Evolutionary conservation across 2,329 filamentous ascomycete species (phyloP), one percentile per base, ranked within the genome.

Genomic region (Tolypocladium endophyticum): DNA sequence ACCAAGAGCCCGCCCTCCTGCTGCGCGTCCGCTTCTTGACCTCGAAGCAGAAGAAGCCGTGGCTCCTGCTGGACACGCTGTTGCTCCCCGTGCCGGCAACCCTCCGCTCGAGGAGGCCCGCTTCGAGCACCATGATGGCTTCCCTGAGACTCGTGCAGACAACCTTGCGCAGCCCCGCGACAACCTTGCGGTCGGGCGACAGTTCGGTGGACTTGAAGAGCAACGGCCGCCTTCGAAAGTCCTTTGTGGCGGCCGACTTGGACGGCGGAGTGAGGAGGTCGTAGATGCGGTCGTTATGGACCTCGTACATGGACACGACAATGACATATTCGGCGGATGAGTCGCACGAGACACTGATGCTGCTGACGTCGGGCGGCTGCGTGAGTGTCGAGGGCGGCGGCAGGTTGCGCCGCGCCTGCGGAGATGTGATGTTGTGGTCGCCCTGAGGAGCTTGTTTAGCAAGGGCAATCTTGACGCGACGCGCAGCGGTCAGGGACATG

Each of bases 201-300:
- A 83, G 79, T 73, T 97, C 92, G 0, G 94, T 97, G 30, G 87
- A 86, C 73, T 97, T 99, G 82, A 97, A 99, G 0, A 96, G 79
- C 2, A 99, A 76, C 0, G 90, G 87, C 35, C 92, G 85, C n/a
- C 94, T 86, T 57, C 87, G 81, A 64, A 81, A 80, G 61, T 90
- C 87, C 66, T 90, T 91, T 2, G 85, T 87, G 6, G 80, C 79
- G 41, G 81, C 81, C 0, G 80, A 80, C 62, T 82, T 82, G 28
- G 79, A 74, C 3, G 83, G 81, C 0, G 84, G 83, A 0, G 88
- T 89, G 1, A 99, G 79, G 0, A 99, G 84, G 68, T 99, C 94
- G 71, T 95, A 97, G 65, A 99, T 97, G 41, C 92, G 87, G 74
- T 99, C 93, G 70, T 99, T 99, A 77, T 99, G 97, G 1, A 99